Percentiles rank a stretch among this genome's conserved stretches.
Conservation (phyloP, 148 eudicot genomes). For the Nepenthes mirabilis region DNA sequence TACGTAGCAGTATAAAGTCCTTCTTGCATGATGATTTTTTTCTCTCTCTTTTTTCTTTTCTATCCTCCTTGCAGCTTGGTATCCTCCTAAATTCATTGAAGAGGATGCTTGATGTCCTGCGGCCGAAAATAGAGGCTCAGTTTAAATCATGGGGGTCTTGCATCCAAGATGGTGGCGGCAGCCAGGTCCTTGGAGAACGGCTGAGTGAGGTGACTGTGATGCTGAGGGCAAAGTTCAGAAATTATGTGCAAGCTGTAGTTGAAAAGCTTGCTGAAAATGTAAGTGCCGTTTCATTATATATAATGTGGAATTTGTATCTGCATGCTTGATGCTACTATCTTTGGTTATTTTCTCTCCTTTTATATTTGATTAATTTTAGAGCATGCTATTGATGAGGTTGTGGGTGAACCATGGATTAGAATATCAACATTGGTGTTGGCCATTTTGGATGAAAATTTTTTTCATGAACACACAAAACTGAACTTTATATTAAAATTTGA, state of each 20-base stretch:
- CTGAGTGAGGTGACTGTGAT: slow-evolving; percentile 81
- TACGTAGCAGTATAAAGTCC: too few species aligned
- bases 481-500: too few species aligned
- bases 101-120: slow-evolving; percentile 68
- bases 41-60: not conserved
- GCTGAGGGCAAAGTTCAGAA: slow-evolving; percentile 75
- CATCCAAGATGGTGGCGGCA: slow-evolving; percentile 55
- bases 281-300: slow-evolving; percentile 14
- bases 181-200: slow-evolving; percentile 68
- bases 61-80: slow-evolving; percentile 39
- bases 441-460: too few species aligned
- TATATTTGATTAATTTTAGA: too few species aligned
- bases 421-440: too few species aligned
- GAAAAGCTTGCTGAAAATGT: slow-evolving; percentile 85
- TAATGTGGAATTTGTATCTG: too few species aligned
- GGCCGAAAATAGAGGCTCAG: slow-evolving; percentile 62
- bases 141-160: slow-evolving; percentile 75
- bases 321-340: too few species aligned
- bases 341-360: too few species aligned
- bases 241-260: slow-evolving; percentile 63
- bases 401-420: too few species aligned
- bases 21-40: not conserved
- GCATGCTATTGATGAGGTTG: too few species aligned
- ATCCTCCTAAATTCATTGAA: slow-evolving; percentile 70
- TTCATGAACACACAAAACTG: too few species aligned